Percentiles rank a stretch among this genome's conserved stretches.
phyloP scores from a whole-genome alignment of 1,284 basidiomycete genomes.

The Xanthoconium separans region DNA sequence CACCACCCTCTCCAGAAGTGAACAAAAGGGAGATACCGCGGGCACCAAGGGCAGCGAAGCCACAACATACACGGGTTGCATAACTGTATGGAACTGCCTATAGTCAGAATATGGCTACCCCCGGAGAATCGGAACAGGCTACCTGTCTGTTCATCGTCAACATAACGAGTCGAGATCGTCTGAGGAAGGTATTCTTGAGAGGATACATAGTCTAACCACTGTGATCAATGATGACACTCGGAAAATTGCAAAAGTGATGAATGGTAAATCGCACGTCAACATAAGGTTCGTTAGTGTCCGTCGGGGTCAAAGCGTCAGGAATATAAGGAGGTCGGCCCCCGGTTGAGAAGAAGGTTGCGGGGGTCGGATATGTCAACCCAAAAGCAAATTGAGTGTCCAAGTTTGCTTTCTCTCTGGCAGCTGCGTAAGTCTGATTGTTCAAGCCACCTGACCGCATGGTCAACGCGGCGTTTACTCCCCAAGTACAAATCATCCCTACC shows the following conservation, averaged over 20 bases:
- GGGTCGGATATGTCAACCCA: conserved; percentile 52
- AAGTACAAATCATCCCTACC: conserved; percentile 31
- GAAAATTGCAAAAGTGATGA: neutral
- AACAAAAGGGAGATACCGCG: conserved; percentile 65
- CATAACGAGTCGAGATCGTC: conserved; percentile 40
- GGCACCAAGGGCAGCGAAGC: conserved; percentile 58
- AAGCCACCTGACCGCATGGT: conserved; percentile 40
- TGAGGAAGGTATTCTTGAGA: conserved; percentile 34
- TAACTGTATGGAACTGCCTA: conserved; percentile 57
- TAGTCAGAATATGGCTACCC: conserved; percentile 1
- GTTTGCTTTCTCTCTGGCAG: conserved; percentile 67
- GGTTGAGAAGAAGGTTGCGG: conserved; percentile 60
- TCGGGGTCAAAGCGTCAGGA: conserved; percentile 42
- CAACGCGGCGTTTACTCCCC: neutral
- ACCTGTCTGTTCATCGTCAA: conserved; percentile 69
- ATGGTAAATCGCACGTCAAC: conserved; percentile 36
- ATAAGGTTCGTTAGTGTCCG: conserved; percentile 67
- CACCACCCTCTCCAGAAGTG: conserved; percentile 68
- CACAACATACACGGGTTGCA: conserved; percentile 59
- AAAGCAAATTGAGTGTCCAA: conserved; percentile 70
- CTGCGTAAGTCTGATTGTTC: conserved; percentile 56
- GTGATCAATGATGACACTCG: conserved; percentile 13
- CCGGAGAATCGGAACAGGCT: neutral
- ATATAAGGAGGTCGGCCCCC: conserved; percentile 57
- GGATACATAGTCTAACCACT: conserved; percentile 63